Evolutionary conservation across 75 land plant species (phyloP).

Genomic region (Ceratopteris richardii): DNA sequence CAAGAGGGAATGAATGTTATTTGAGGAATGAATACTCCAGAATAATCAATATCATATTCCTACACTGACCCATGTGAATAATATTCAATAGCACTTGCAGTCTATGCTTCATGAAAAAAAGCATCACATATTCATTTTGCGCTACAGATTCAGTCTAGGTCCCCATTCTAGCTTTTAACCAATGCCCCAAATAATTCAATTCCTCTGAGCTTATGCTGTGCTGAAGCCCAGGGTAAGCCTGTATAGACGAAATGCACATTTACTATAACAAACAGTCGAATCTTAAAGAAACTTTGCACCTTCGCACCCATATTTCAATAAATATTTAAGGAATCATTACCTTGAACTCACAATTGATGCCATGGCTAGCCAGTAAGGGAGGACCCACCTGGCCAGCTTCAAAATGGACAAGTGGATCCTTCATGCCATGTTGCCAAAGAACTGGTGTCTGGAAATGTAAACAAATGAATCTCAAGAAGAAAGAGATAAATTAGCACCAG

Average conservation of each 20-base stretch:
- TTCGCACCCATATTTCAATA: too few species aligned
- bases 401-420: conserved; percentile 17
- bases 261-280: background rate
- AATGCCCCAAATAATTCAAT: conserved; percentile 11
- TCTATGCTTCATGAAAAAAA: too few species aligned
- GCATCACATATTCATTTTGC: too few species aligned
- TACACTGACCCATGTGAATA: too few species aligned
- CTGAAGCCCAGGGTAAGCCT: conserved; percentile 27
- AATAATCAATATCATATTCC: too few species aligned
- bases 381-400: conserved; percentile 26
- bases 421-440: conserved; percentile 22
- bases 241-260: background rate
- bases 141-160: too few species aligned
- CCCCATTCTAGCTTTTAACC: conserved; percentile 14
- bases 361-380: conserved; percentile 18
- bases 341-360: conserved; percentile 24
- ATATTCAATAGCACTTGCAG: too few species aligned
- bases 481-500: too few species aligned
- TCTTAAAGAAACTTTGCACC: too few species aligned
- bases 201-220: conserved; percentile 17
- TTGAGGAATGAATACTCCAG: too few species aligned
- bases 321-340: conserved; percentile 8
- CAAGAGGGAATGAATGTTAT: too few species aligned
- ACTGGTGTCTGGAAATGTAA: conserved; percentile 14
- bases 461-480: too few species aligned